Evolutionary conservation across 2,329 filamentous ascomycete species (phyloP).

Genomic region (Lachnum nothofagi): DNA sequence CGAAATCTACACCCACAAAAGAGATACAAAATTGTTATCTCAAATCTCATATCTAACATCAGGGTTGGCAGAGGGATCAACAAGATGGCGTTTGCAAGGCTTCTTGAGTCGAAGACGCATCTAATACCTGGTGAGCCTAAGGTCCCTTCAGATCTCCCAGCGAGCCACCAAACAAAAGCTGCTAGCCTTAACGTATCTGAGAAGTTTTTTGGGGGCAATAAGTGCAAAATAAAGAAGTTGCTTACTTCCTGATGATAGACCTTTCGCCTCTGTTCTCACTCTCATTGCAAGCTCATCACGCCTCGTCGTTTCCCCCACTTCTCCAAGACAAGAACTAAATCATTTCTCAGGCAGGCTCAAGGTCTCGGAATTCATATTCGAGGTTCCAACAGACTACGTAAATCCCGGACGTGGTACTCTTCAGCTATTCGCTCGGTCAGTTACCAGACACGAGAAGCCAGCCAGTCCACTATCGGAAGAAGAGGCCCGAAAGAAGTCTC

Average conservation of each 20-base stretch:
- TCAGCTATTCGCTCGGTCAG: slow-evolving; percentile 72
- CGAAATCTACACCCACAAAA: no score
- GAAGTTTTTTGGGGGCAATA: no score
- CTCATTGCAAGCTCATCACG: background rate
- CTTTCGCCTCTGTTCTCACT: no score
- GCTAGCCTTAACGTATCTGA: background rate
- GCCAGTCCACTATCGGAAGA: slow-evolving; percentile 35
- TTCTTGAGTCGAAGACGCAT: slow-evolving; percentile 39
- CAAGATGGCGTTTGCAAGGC: slow-evolving; percentile 27
- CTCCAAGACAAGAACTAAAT: background rate
- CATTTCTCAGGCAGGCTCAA: slow-evolving; percentile 59
- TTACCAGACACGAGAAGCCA: slow-evolving; percentile 58
- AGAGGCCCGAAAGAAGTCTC: slow-evolving; percentile 40
- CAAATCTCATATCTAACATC: background rate
- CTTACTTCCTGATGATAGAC: no score
- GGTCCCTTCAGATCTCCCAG: slow-evolving; percentile 4
- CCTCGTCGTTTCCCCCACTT: background rate
- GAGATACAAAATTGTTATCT: no score
- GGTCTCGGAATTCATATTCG: slow-evolving; percentile 78
- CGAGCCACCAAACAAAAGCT: slow-evolving; percentile 57
- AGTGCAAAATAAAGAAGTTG: no score
- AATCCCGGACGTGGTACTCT: slow-evolving; percentile 57
- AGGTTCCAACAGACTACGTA: slow-evolving; percentile 73
- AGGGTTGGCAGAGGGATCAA: background rate
- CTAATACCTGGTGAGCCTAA: slow-evolving; percentile 33